A percentile compares a stretch with the other conserved stretches of the same genome.
These are phyloP conservation scores for Diaporthe vexans DNA, from an alignment of 2,329 filamentous ascomycete species.

Conservation along the genomic window DNA sequence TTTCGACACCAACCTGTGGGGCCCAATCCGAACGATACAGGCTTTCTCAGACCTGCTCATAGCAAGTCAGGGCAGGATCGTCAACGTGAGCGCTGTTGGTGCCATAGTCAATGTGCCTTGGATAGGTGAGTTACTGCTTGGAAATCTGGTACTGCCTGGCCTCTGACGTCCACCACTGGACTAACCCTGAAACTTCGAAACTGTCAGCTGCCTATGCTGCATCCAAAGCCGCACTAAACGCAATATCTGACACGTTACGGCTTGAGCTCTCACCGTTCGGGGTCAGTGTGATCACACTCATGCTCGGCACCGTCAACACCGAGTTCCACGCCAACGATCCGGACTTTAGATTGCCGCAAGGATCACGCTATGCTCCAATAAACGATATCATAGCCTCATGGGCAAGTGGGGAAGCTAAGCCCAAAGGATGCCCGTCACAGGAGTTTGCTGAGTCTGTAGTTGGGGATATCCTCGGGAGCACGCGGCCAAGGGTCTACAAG, in stretches of 20 bases:
- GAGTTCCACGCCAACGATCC: not conserved
- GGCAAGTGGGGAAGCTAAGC: not conserved
- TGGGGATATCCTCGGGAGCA: not conserved
- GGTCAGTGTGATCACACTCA: slow-evolving; percentile 44
- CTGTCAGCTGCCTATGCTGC: slow-evolving; percentile 34
- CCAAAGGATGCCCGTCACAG: slow-evolving; percentile 1
- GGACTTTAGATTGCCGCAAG: not conserved
- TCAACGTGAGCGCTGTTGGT: slow-evolving; percentile 1
- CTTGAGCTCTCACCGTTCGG: slow-evolving; percentile 49
- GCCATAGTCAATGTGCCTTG: slow-evolving; percentile 1
- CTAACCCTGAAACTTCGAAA: not conserved
- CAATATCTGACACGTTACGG: slow-evolving; percentile 46
- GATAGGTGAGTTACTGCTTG: not conserved
- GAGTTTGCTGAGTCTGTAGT: not conserved
- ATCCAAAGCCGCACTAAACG: slow-evolving; percentile 43
- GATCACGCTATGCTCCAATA: not conserved
- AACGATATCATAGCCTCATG: not conserved
- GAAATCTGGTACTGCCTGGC: too few species aligned
- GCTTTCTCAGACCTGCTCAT: slow-evolving; percentile 1
- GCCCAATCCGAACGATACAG: slow-evolving; percentile 42
- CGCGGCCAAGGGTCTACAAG: not conserved
- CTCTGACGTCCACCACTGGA: too few species aligned
- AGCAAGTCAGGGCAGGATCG: not conserved
- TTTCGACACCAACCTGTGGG: slow-evolving; percentile 52
- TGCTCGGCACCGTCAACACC: not conserved